Conservation (phyloP, 352 stramenopile genomes). For the Phytophthora hibernalis region DNA sequence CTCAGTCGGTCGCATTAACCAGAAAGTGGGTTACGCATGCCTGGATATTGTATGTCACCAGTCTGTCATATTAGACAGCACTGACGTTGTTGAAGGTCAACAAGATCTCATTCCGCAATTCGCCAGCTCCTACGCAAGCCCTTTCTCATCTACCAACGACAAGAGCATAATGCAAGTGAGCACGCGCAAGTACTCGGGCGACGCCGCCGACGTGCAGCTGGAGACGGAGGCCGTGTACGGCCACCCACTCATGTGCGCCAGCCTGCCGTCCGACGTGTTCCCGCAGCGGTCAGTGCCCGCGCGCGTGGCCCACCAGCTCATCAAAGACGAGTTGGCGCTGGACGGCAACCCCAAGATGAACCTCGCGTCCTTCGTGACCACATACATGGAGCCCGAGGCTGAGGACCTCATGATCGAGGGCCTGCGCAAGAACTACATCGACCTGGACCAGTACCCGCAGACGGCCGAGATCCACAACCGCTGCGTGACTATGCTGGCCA, state of each 20-base stretch:
- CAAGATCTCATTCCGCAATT: constrained; percentile 48
- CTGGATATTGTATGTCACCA: constrained; percentile 1
- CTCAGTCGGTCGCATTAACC: too few relatives aligned
- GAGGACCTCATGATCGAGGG: constrained; percentile 92
- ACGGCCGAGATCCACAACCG: constrained; percentile 94
- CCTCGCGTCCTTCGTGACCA: constrained; percentile 92
- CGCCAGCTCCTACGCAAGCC: constrained; percentile 16
- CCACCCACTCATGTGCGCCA: constrained; percentile 83
- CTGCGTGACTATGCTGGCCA: constrained; percentile 93
- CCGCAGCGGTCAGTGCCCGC: constrained; percentile 73
- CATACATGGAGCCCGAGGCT: constrained; percentile 92
- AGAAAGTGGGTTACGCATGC: too few relatives aligned
- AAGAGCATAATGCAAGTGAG: constrained; percentile 57
- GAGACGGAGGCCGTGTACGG: constrained; percentile 79
- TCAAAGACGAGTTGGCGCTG: constrained; percentile 90
- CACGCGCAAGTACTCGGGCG: constrained; percentile 43
- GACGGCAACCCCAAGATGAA: constrained; percentile 93
- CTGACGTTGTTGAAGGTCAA: constrained; percentile 20
- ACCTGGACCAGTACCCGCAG: constrained; percentile 93
- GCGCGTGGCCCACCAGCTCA: constrained; percentile 86
- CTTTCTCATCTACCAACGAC: not conserved
- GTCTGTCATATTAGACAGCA: not conserved
- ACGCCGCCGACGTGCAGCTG: constrained; percentile 28
- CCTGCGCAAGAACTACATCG: constrained; percentile 93
- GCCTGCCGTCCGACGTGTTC: constrained; percentile 68